phyloP scores from a whole-genome alignment of 495 filamentous ascomycete genomes.

The Penicillium longicatenatum region DNA sequence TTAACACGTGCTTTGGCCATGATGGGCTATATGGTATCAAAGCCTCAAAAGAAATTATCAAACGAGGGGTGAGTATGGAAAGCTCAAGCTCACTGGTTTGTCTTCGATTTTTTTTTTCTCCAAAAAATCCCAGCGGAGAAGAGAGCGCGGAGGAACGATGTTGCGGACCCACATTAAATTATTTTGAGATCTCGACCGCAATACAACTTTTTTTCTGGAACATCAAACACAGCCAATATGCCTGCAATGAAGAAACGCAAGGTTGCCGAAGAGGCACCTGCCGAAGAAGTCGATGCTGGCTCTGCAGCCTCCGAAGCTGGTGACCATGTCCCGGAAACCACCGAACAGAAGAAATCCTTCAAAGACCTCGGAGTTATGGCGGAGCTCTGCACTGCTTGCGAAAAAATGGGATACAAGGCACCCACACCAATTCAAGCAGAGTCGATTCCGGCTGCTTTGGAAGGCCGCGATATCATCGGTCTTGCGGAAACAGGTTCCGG shows the following conservation, averaged over 20 bases:
- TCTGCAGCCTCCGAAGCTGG: constrained; percentile 14
- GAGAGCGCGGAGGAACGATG: constrained; percentile 39
- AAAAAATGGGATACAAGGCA: constrained; percentile 73
- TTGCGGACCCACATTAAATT: constrained; percentile 40
- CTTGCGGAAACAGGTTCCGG: constrained; percentile 93
- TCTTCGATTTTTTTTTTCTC: constrained; percentile 43
- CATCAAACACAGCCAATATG: constrained; percentile 25
- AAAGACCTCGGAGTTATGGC: constrained; percentile 86
- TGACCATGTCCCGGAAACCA: constrained; percentile 5
- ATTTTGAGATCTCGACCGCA: constrained; percentile 21
- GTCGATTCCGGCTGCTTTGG: constrained; percentile 78
- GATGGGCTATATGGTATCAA: constrained; percentile 18
- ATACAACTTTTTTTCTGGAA: constrained; percentile 17
- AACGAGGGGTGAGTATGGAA: constrained; percentile 10
- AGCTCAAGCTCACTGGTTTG: constrained; percentile 16
- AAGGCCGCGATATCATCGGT: constrained; percentile 85
- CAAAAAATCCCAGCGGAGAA: constrained; percentile 40
- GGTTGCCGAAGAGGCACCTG: constrained; percentile 26
- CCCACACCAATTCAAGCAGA: constrained; percentile 80
- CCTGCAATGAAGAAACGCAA: constrained; percentile 42
- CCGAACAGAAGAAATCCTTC: constrained; percentile 47
- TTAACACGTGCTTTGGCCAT: constrained; percentile 87
- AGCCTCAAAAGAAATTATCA: constrained; percentile 10
- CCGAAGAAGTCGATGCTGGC: constrained; percentile 20
- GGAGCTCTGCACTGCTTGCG: constrained; percentile 83